Base-by-base conservation (phyloP, 116 monocot genomes). In the Trichopus zeylanicus region DNA sequence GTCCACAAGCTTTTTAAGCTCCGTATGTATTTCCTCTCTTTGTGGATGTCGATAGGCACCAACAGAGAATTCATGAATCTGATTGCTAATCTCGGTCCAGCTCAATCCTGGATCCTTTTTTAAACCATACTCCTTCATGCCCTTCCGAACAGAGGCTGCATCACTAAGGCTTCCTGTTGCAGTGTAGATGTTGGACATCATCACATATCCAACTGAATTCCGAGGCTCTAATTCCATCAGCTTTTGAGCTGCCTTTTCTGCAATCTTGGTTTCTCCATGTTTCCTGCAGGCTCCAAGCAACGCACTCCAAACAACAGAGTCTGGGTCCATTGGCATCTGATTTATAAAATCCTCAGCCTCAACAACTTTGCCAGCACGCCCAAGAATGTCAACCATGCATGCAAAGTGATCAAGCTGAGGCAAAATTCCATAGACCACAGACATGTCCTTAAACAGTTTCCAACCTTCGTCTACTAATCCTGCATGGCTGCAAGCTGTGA, bases 1-100 rank as follows among this genome's bases (percentile, higher is more conserved):
- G 26, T 24, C 61, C 38, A 70, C 61, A 49, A 70, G 48, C 20
- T 12, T 31, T 20, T 66, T 49, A 1, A 76, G 66, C 33, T 70
- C 64, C 28, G 0, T 55, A 58, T 49, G 55, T 70, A 76, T 70
- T 29, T 53, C 60, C 30, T 76, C 56, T 24, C 64, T 76, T 39
- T 59, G 59, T 7, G 59, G 59, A 39, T 59, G 59, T 23, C 21
- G 11, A 1, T 7, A 6, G 15, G 25, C 59, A 59, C 59, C 39
- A 12, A 20, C 39, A 3, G 39, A 39, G 39, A 59, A 59, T 59
- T 38, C 59, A 59, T 59, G 59, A 22, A 59, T 33, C 38, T 15
- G 12, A 39, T 59, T 59, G 3, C 35, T 12, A 26, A 39, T 42
- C 38, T 59, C 59, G 26, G 42, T 59, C 59, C 59, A 59, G 34